Evolutionary conservation across 768 basidiomycete species (phyloP), one percentile per base, ranked within the genome.

Genomic region (Pleurotus tuoliensis): DNA sequence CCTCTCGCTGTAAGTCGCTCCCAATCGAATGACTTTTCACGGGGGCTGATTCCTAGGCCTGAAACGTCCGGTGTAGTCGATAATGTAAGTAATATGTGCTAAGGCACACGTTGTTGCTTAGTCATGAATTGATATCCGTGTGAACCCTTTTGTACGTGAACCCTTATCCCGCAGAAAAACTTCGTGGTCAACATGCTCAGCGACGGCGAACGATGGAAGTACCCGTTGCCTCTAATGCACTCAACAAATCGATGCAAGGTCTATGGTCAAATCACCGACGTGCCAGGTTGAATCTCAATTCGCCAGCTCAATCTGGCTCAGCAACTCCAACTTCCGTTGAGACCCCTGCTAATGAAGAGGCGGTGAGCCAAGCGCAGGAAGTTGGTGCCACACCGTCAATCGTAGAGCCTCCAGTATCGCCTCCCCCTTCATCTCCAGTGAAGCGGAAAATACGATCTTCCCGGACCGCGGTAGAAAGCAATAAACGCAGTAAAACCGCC

Each of bases 241-340:
- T 92, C 63, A 92, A 92, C 70, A 76, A 79, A 56, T 88, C 88
- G 20, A 88, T 90, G 84, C 89, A 90, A 69, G 84, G 82, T 20
- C 76, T 90, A 16, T 92, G 90, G 90, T 82, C 86, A 0, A 76
- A 71, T 9, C 88, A 91, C 55, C 74, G 85, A 40, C 78, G 79
- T 24, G 76, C 74, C n/a, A 86, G 79, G 66, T 50, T 92, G 11
- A 92, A 92, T 62, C 71, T 91, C 55, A 92, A 92, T 59, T 67
- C 73, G 4, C 62, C 72, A 58, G 57, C 69, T 4, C 61, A 69
- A 18, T 58, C 71, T 46, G 70, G 61, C 37, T 63, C 65, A 15
- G 62, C 71, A 4, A 56, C 71, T n/a, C 41, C 53, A 3, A 55
- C 71, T n/a, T 38, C 53, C 24, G 22, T 45, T 15, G 56, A 62